Conservation (phyloP, 1,139 yeast genomes). For the Debaryomycetaceae sp. region DNA sequence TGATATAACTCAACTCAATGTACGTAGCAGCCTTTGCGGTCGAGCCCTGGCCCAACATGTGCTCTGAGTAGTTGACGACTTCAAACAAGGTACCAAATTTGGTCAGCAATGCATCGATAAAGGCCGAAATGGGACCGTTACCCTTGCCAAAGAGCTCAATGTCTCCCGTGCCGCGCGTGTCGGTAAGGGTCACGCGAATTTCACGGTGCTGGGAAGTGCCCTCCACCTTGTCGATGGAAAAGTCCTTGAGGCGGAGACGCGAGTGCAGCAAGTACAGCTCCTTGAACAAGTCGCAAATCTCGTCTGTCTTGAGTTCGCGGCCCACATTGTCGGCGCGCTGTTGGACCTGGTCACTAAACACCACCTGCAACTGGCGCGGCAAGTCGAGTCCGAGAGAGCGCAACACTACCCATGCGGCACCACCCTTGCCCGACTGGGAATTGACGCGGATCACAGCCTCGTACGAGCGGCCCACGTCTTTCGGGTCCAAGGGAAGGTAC, state of each 20-base stretch:
- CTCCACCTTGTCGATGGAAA: conserved; percentile 4
- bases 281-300: conserved; percentile 29
- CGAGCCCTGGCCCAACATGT: conserved; percentile 33
- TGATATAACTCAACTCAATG: conserved; percentile 27
- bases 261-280: conserved; percentile 21
- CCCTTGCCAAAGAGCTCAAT: conserved; percentile 25
- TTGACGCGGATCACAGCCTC: conserved; percentile 43
- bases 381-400: conserved; percentile 37
- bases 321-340: conserved; percentile 30
- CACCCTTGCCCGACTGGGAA: conserved; percentile 42
- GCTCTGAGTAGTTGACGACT: conserved; percentile 34
- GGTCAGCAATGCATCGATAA: conserved; percentile 28
- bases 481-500: conserved; percentile 39
- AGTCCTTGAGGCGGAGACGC: conserved; percentile 16
- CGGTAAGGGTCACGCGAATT: conserved; percentile 9
- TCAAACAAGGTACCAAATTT: conserved; percentile 25
- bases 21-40: conserved; percentile 37
- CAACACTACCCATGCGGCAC: conserved; percentile 41
- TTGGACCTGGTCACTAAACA: conserved; percentile 31
- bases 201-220: conserved; percentile 15
- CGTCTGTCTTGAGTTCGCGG: conserved; percentile 34
- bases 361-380: conserved; percentile 36
- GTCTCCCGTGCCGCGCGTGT: conserved; percentile 11
- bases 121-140: conserved; percentile 40
- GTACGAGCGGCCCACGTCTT: conserved; percentile 38